These are phyloP conservation scores for Fomitopsis schrenkii DNA, from an alignment of 1,284 basidiomycete species.

Conservation along the genomic window DNA sequence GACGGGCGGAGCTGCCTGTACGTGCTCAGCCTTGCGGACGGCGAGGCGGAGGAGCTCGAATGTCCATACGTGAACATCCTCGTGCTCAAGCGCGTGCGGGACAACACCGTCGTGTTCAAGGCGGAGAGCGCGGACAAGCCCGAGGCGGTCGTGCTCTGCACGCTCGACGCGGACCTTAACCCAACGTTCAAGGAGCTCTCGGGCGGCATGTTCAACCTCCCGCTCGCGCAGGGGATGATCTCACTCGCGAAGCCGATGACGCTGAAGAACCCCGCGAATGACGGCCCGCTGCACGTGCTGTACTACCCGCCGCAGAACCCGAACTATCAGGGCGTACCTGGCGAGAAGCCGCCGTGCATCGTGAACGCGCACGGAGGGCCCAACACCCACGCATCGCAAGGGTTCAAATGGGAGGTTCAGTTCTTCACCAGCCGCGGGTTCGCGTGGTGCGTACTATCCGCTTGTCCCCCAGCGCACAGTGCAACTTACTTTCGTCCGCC, in stretches of 20 bases:
- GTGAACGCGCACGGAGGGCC: conserved; percentile 67
- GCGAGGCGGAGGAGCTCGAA: conserved; percentile 27
- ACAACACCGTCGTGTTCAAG: conserved; percentile 39
- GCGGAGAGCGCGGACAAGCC: conserved; percentile 35
- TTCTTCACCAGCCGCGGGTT: conserved; percentile 69
- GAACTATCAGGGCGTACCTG: conserved; percentile 43
- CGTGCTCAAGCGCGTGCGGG: conserved; percentile 34
- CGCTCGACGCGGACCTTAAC: conserved; percentile 21
- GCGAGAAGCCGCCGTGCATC: conserved; percentile 64
- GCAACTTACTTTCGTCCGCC: neutral
- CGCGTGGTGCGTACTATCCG: conserved; percentile 41
- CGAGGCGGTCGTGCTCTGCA: conserved; percentile 36
- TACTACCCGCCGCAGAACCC: conserved; percentile 64
- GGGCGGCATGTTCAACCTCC: conserved; percentile 14
- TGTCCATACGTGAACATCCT: conserved; percentile 46
- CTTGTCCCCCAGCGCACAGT: neutral
- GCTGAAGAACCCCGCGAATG: conserved; percentile 29
- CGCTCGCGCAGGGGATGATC: conserved; percentile 31
- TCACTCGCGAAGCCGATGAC: conserved; percentile 45
- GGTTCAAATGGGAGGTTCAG: conserved; percentile 46
- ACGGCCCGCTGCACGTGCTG: conserved; percentile 48
- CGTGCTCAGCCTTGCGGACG: conserved; percentile 36
- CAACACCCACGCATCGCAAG: conserved; percentile 41
- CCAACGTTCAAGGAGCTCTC: conserved; percentile 30
- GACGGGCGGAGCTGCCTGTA: conserved; percentile 51